Evolutionary conservation across 2,329 filamentous ascomycete genomes (phyloP), one percentile per base, ranked within the genome.

Genomic region (Ophiostoma ulmi): DNA sequence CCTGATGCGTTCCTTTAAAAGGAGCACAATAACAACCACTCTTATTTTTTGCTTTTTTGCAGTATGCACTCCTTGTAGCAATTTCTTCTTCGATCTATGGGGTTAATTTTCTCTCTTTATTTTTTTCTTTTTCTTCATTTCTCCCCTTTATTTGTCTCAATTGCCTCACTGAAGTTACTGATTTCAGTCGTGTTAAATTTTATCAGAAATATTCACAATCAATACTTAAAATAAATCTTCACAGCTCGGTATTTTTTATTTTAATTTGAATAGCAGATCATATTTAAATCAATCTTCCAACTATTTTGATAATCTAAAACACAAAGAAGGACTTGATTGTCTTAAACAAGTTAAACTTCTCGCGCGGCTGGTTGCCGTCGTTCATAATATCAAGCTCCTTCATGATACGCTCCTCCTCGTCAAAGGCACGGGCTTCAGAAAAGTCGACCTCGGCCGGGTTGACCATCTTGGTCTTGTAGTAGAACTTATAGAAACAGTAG

Each of bases 1-100:
- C 79, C 80, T 75, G 77, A 79, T 79, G 78, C 77, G 73, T 70
- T 72, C 73, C 65, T 38, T 20, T 17, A 13, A 22, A 17, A 63
- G 58, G 22, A 63, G 58, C 22, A 36, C 13, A 35, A 35, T 13
- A 61, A 31, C 26, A 63, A 36, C 31, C 31, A 3, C 58, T 63
- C 58, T 63, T 63, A 35, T 31, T 61, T 61, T 61, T 61, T 31
- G n/a, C 11, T 35, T 31, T 63, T 63, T 35, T 63, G 14, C 31
- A 31, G 31, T 31, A 31, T 3, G 31, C 31, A 31, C 31, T 31
- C 31, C 31, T 31, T 31, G 31, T 31, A 1, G 3, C 31, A 7
- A 6, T 10, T 39, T 39, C 38, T 39, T 26, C 38, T 39, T 39
- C 11, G 38, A 39, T 39, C 26, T 26, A 26, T 26, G 26, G 26